These are phyloP conservation scores for Suillus subalutaceus DNA, from an alignment of 768 basidiomycete species.

Conservation along the genomic window DNA sequence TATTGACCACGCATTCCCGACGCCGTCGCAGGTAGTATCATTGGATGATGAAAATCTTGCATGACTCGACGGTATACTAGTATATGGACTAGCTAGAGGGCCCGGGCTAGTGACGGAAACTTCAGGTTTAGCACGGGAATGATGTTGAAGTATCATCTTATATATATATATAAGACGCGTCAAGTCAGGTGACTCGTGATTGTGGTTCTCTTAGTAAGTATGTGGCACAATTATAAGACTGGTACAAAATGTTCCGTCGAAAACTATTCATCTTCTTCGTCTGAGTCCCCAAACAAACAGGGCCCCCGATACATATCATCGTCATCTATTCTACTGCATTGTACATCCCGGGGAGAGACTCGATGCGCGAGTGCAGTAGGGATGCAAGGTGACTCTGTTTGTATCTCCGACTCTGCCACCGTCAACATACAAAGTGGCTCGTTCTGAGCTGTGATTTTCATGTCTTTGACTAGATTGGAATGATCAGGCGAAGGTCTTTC, in stretches of 20 bases:
- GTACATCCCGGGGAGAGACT: background rate
- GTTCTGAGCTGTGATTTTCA: background rate
- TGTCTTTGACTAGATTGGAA: background rate
- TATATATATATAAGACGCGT: background rate
- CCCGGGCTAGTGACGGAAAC: background rate
- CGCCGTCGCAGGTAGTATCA: slow-evolving; percentile 2
- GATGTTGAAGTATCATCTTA: background rate
- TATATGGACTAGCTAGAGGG: background rate
- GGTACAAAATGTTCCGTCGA: background rate
- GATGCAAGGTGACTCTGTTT: background rate
- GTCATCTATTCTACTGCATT: background rate
- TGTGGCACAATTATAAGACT: background rate
- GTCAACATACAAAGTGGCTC: background rate
- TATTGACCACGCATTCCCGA: slow-evolving; percentile 8
- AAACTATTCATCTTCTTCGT: slow-evolving; percentile 30
- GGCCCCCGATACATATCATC: slow-evolving; percentile 26
- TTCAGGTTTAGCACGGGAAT: background rate
- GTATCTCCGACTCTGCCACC: background rate
- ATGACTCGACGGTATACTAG: no score
- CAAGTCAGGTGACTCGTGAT: background rate
- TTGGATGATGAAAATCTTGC: background rate
- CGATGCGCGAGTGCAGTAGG: background rate
- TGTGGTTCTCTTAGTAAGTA: background rate
- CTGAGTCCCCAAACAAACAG: slow-evolving; percentile 34
- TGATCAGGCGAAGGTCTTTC: background rate